Conservation (phyloP, 2,329 filamentous ascomycete genomes). For the Penicillium sp. region DNA sequence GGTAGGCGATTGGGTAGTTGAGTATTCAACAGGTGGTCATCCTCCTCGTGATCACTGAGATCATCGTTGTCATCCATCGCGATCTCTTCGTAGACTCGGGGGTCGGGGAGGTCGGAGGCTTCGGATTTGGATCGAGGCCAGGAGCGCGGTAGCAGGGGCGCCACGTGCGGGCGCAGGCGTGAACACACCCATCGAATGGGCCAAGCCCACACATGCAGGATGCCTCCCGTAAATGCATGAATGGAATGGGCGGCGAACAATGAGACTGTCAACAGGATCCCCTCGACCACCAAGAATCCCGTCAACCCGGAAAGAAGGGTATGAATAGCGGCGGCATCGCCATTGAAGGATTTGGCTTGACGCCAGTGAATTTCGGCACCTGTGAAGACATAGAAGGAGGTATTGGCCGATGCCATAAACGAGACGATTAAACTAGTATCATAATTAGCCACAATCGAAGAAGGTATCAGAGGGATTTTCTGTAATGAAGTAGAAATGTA, state of each 20-base stretch:
- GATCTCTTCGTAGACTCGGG: slow-evolving; percentile 28
- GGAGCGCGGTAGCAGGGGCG: slow-evolving; percentile 4
- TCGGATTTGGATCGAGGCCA: slow-evolving; percentile 2
- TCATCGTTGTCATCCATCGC: slow-evolving; percentile 23
- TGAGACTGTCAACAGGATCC: slow-evolving; percentile 26
- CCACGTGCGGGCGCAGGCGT: slow-evolving; percentile 11
- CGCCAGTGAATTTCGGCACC: slow-evolving; percentile 41
- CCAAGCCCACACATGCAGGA: slow-evolving; percentile 27
- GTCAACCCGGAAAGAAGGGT: slow-evolving; percentile 35
- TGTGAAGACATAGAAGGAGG: slow-evolving; percentile 35
- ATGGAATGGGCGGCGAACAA: slow-evolving; percentile 27
- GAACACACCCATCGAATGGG: slow-evolving; percentile 20
- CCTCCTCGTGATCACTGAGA: slow-evolving; percentile 26
- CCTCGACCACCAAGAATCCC: slow-evolving; percentile 34
- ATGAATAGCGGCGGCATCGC: slow-evolving; percentile 34
- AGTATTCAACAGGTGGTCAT: slow-evolving; percentile 17
- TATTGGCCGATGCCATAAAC: slow-evolving; percentile 35
- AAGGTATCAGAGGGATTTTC: too few species aligned
- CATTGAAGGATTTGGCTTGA: slow-evolving; percentile 34
- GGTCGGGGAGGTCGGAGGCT: slow-evolving; percentile 15
- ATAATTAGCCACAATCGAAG: too few species aligned
- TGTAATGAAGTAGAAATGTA: too few species aligned
- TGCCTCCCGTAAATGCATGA: slow-evolving; percentile 27
- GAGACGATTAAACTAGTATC: slow-evolving; percentile 29
- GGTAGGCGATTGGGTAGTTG: slow-evolving; percentile 4